Evolutionary conservation across 2,329 filamentous ascomycete species (phyloP), one percentile per base, ranked within the genome.

Genomic region (Cladobotryum mycophilum): DNA sequence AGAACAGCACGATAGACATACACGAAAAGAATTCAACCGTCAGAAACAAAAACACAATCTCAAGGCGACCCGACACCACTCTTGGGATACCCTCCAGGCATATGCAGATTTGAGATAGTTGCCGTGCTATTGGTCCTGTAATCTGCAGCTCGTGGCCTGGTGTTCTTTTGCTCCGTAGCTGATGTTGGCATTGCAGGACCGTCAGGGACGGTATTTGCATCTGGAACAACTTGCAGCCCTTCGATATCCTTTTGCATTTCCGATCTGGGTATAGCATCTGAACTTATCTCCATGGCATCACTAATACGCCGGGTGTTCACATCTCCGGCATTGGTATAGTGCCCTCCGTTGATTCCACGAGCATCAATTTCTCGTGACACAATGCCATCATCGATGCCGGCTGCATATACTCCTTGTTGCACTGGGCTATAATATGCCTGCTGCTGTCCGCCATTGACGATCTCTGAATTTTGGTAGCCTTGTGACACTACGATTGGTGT

Each of bases 61-160:
- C 20, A 64, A 14, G 41, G 38, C 41, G 48, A 64, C 61, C 78
- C 51, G 72, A 83, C 59, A 55, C 70, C 58, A 48, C 54, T 63
- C 55, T 67, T 73, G 8, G 82, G 82, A 61, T 77, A 89, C 57
- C 84, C 76, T 11, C 86, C 86, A 3, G 86, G 86, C 15, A 89
- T 78, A 61, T 86, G 84, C 46, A 89, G 67, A 60, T 84, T 78
- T 49, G 81, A 82, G 41, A 87, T 79, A 25, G 77, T 80, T 12
- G 76, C 73, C 6, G 75, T 70, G 56, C 76, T 75, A 43, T 73
- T 68, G 13, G 65, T 68, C 45, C 72, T 62, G 45, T 59, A 54
- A 8, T 60, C 57, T 1, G 58, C 56, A 3, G 65, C 64, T 35
- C 67, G 61, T 11, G 57, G 48, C 7, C 38, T 43, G 9, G 42